Conservation (phyloP, 805 yeast genomes). For the Kodamaea kaohsiungensis region DNA sequence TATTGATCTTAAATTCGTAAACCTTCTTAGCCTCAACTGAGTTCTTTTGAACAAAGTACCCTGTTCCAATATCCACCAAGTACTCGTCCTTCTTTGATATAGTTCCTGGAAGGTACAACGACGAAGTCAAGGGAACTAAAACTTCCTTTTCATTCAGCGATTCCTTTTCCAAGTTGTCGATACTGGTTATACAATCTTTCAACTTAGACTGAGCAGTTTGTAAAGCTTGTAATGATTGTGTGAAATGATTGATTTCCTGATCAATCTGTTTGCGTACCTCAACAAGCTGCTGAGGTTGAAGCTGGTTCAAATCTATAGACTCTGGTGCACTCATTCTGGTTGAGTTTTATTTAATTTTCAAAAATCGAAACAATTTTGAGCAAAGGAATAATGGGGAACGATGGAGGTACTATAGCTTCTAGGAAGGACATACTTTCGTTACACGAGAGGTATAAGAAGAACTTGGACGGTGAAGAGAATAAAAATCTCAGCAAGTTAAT, state of each 20-base stretch:
- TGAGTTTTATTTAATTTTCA: neutral
- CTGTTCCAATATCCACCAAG: slow-evolving; percentile 94
- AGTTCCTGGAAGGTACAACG: slow-evolving; percentile 86
- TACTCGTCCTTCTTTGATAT: slow-evolving; percentile 65
- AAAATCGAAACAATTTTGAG: neutral
- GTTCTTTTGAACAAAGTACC: slow-evolving; percentile 85
- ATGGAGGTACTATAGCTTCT: slow-evolving; percentile 72
- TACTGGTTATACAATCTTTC: slow-evolving; percentile 73
- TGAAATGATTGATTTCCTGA: slow-evolving; percentile 82
- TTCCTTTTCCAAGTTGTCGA: slow-evolving; percentile 51
- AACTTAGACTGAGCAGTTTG: slow-evolving; percentile 81
- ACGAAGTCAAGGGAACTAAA: slow-evolving; percentile 84
- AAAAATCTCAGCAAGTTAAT: neutral
- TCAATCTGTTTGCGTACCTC: slow-evolving; percentile 83
- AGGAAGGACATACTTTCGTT: slow-evolving; percentile 49
- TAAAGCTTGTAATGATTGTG: slow-evolving; percentile 80
- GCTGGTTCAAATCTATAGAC: slow-evolving; percentile 55
- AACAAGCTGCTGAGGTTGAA: slow-evolving; percentile 80
- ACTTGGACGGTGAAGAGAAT: slow-evolving; percentile 20
- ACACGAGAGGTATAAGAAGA: slow-evolving; percentile 13
- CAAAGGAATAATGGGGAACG: slow-evolving; percentile 41
- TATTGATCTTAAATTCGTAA: slow-evolving; percentile 70
- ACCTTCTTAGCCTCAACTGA: slow-evolving; percentile 67
- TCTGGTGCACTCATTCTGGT: slow-evolving; percentile 6
- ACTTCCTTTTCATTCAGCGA: slow-evolving; percentile 44